Evolutionary conservation across 2,329 filamentous ascomycete genomes (phyloP).

Genomic region (Aspergillus sp.): DNA sequence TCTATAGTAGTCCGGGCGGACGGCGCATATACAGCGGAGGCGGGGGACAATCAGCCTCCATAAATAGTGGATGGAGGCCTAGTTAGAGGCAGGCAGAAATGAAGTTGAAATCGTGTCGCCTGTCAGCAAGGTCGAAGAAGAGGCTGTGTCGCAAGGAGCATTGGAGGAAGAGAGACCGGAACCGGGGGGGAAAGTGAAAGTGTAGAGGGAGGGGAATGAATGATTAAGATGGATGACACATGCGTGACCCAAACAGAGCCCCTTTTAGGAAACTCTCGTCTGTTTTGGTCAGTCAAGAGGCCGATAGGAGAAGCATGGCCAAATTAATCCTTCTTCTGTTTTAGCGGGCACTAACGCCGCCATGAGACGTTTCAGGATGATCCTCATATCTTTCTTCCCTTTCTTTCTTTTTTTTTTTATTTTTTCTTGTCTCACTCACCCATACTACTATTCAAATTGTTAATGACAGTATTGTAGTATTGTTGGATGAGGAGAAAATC

Average conservation of each 20-base stretch:
- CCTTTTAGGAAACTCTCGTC: background rate
- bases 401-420: background rate
- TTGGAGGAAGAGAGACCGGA: background rate
- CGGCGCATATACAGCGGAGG: slow-evolving; percentile 2
- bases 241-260: background rate
- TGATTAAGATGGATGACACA: background rate
- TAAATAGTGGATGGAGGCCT: slow-evolving; percentile 14
- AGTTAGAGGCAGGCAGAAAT: slow-evolving; percentile 14
- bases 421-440: background rate
- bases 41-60: slow-evolving; percentile 9
- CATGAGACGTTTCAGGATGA: background rate
- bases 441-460: too few species aligned
- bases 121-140: background rate
- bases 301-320: background rate
- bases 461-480: too few species aligned
- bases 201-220: background rate
- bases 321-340: background rate
- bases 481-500: too few species aligned
- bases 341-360: background rate
- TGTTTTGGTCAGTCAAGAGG: background rate
- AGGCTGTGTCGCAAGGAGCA: slow-evolving; percentile 3
- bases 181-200: background rate
- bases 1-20: background rate
- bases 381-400: background rate
- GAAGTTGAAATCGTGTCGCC: background rate